Conservation (phyloP, 2,329 filamentous ascomycete genomes). For the Fusarium cyanostomum region DNA sequence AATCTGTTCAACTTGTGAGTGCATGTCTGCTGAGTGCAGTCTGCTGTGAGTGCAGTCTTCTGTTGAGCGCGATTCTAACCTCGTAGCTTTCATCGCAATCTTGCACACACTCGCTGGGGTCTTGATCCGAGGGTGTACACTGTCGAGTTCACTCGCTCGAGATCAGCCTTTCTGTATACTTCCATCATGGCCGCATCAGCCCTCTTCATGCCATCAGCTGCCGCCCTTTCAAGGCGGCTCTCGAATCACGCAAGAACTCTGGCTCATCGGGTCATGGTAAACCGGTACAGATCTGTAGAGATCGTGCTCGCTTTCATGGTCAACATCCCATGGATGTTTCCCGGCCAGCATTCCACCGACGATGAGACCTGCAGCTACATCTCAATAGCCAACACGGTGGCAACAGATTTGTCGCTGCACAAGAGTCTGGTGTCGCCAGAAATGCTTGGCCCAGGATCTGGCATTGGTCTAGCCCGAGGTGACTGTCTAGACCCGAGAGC, state of each 20-base stretch:
- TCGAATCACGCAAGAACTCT: slow-evolving; percentile 71
- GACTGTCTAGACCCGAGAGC: slow-evolving; percentile 75
- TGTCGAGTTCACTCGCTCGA: slow-evolving; percentile 69
- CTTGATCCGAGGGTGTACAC: slow-evolving; percentile 75
- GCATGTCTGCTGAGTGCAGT: too few relatives aligned
- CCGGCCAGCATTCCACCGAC: slow-evolving; percentile 72
- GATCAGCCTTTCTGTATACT: slow-evolving; percentile 77
- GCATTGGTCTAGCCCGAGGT: slow-evolving; percentile 63
- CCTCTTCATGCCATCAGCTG: slow-evolving; percentile 71
- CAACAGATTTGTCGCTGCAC: slow-evolving; percentile 74
- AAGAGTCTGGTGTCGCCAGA: slow-evolving; percentile 70
- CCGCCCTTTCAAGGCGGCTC: slow-evolving; percentile 71
- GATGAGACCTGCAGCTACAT: slow-evolving; percentile 79
- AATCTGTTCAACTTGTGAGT: slow-evolving; percentile 72
- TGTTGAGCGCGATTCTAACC: neutral
- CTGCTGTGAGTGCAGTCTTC: slow-evolving; percentile 60
- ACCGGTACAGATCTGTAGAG: slow-evolving; percentile 74
- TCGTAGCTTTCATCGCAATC: slow-evolving; percentile 71
- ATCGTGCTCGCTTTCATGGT: slow-evolving; percentile 80
- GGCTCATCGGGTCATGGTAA: slow-evolving; percentile 68
- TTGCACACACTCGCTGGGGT: slow-evolving; percentile 79
- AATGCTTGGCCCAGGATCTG: slow-evolving; percentile 56
- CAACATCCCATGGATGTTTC: slow-evolving; percentile 79
- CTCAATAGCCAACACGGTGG: slow-evolving; percentile 74
- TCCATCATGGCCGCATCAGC: slow-evolving; percentile 75